Conservation (phyloP, 75 land plant genomes). For the Cupressus sempervirens region DNA sequence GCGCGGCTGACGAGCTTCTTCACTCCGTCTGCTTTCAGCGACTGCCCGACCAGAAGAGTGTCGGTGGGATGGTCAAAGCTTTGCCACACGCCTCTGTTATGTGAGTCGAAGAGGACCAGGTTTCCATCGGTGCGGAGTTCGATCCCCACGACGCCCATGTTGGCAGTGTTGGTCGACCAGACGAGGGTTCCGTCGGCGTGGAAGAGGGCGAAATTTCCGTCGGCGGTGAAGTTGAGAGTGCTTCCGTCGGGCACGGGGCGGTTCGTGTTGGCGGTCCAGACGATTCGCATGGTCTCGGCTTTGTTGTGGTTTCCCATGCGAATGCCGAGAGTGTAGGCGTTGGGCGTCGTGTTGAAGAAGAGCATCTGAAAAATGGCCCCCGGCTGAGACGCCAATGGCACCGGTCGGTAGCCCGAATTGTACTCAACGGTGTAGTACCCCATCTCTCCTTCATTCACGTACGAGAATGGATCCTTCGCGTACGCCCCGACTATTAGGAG, state of each 20-base stretch:
- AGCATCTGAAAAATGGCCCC: constrained; percentile 17
- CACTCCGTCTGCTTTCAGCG: constrained; percentile 12
- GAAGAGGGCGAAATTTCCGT: constrained; percentile 35
- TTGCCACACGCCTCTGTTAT: constrained; percentile 42
- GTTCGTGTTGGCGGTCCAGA: constrained; percentile 53
- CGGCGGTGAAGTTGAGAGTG: constrained; percentile 23
- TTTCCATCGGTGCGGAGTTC: constrained; percentile 34
- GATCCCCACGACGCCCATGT: constrained; percentile 27
- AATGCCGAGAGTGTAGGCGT: constrained; percentile 24
- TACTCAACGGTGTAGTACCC: constrained; percentile 24
- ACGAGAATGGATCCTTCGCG: constrained; percentile 8
- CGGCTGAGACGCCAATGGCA: neutral
- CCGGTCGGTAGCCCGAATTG: constrained; percentile 21
- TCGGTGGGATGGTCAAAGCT: constrained; percentile 60
- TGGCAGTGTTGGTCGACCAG: constrained; percentile 42
- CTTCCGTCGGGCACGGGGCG: constrained; percentile 36
- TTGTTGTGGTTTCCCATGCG: constrained; percentile 18
- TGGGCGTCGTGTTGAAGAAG: constrained; percentile 52
- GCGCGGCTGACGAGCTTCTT: constrained; percentile 24
- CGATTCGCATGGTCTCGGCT: constrained; percentile 26
- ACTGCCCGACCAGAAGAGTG: constrained; percentile 49
- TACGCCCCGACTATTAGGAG: no score
- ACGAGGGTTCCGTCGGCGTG: constrained; percentile 30
- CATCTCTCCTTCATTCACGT: constrained; percentile 24
- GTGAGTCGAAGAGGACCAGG: constrained; percentile 30